A percentile compares a stretch with the other conserved stretches of the same genome.
phyloP scores from a whole-genome alignment of 305 asterid species.

The Withania somnifera region DNA sequence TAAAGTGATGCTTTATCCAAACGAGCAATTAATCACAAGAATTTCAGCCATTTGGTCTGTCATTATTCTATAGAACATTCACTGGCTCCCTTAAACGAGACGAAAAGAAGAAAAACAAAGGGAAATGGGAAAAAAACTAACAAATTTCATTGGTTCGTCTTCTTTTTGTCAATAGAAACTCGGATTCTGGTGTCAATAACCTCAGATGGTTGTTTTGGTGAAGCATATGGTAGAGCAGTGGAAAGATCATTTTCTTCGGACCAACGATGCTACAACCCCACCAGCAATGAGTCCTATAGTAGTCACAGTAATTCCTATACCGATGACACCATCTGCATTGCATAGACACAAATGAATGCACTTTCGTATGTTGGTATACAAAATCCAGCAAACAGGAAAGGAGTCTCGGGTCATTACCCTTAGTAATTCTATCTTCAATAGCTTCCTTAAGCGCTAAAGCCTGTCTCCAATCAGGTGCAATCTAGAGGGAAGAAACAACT shows the following conservation, averaged over 20 bases:
- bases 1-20: background rate
- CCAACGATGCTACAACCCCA: slow-evolving; percentile 51
- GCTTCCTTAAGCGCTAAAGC: slow-evolving; percentile 40
- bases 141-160: background rate
- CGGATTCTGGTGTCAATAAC: background rate
- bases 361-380: background rate
- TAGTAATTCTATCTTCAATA: slow-evolving; percentile 41
- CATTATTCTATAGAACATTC: background rate
- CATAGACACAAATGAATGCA: background rate
- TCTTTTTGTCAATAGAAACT: background rate
- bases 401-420: slow-evolving; percentile 20
- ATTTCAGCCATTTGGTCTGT: background rate
- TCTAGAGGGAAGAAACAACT: slow-evolving; percentile 15
- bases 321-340: slow-evolving; percentile 50
- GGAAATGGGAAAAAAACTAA: background rate
- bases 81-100: background rate
- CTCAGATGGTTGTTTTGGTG: background rate
- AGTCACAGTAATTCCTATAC: slow-evolving; percentile 47
- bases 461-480: slow-evolving; percentile 64
- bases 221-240: background rate
- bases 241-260: slow-evolving; percentile 29
- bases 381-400: background rate
- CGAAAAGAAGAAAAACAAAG: background rate
- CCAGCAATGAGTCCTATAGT: slow-evolving; percentile 44
- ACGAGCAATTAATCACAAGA: background rate